Base-by-base conservation (phyloP, 345 rosid genomes). In the Salix arbutifolia region DNA sequence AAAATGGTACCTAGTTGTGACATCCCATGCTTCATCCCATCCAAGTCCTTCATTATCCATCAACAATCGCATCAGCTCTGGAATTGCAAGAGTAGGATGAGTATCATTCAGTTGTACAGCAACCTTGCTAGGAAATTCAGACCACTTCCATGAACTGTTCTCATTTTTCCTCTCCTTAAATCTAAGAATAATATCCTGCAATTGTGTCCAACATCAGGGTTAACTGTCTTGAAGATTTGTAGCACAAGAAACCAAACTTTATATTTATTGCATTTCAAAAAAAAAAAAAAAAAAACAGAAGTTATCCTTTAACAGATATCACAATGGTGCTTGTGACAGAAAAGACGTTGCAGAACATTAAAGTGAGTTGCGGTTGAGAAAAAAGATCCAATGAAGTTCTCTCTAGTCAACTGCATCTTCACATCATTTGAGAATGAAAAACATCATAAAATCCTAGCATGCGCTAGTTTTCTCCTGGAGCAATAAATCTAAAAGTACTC, bases 21-120 rank as follows among this genome's bases (percentile, higher is more conserved):
- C 89, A 84, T 91, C 93, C 99, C 98, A 95, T 69, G 99, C 97
- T 76, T 93, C 99, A 69, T 95, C 99, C 99, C 99, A 95, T 53
- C 99, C 97, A 73, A 95, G 90, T 79, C 96, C 92, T 87, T 93
- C 93, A 3, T 84, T 90, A 82, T 95, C 99, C 94, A 95, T 88
- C 53, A 95, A 79, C 75, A 93, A 82, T 72, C 94, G 89, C 97
- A 95, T 91, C 81, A 95, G 87, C 89, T 95, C 99, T 33, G 99
- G 99, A 81, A 95, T 91, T 70, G 99, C 93, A 79, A 95, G 97
- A 46, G 97, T 95, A 33, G 97, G 99, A 85, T 95, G 99, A 76
- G 99, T 95, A 83, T 95, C 99, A 87, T 95, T 95, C 84, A 95
- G 82, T 81, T 95, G 99, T 67, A 95, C 87, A 50, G 99, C 97